Base-by-base conservation (phyloP, 2,329 filamentous ascomycete species). In the Teratosphaeria pseudoeucalypti region DNA sequence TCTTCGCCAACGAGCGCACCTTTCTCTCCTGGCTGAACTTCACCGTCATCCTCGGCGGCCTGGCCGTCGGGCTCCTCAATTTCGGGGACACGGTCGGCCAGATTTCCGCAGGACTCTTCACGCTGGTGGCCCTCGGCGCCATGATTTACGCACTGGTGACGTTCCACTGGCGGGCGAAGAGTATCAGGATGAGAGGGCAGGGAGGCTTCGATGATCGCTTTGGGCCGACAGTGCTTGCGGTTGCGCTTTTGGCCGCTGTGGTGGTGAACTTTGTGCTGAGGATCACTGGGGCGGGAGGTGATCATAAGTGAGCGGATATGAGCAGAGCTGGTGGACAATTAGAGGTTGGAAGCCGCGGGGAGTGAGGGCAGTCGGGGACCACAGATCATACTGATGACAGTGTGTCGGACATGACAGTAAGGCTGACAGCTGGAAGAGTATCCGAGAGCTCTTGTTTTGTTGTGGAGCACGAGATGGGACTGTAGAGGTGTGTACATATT, bases 21-120 rank as follows among this genome's bases (percentile, higher is more conserved):
- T 99, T 99, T 75, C 86, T 99, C 71, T 96, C 91, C 77, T 99
- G 94, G 94, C 89, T 99, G 72, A 99, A 99, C 83, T 97, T 97
- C 82, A 96, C 92, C 75, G 92, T 99, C 72, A 92, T 99, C 76
- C 88, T 99, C 63, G 94, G 94, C 71, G 94, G 94, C 64, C 86
- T 99, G 56, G 92, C 94, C 66, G 90, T 99, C 68, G 94, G 94
- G 68, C 91, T 99, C 73, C 86, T 99, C 71, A 99, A 99, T 81
- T 99, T 99, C 70, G 94, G 94, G 73, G 94, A 99, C 77, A 86
- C 86, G 65, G 85, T 95, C 59, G 92, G 92, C 69, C 94, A 94
- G 74, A 96, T 97, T 76, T 92, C 88, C 62, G 91, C 94, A 59
- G 92, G 90, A 57, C 81, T 96, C 57, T 99, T 99, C 79, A 97